Base-by-base conservation (phyloP, 345 rosid species). In the Euclidium syriacum region DNA sequence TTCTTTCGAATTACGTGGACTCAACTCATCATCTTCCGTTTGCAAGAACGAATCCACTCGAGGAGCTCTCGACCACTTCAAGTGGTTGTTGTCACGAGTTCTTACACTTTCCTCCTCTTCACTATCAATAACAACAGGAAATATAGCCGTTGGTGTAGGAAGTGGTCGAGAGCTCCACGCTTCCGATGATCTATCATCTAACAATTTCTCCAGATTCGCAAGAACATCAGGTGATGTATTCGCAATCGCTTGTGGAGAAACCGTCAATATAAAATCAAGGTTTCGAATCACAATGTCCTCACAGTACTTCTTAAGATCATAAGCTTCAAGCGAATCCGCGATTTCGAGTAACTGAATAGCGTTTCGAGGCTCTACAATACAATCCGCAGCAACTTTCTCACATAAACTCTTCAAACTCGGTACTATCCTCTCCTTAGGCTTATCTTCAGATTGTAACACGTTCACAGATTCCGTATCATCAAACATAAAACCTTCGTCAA, bases 271-370 rank as follows among this genome's bases (percentile, higher is more conserved):
- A 55, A 84, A 94, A 73, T 94, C 97, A 72, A 94, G 86, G 80
- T 94, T 94, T 54, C 83, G 85, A 51, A 94, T 73, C 46, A 77
- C 86, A 68, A 90, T 81, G 48, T 85, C 96, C 97, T 94, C 91
- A 38, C 99, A 90, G 61, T 94, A 84, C 77, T 87, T 90, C 75
- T 75, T 85, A 53, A 90, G 76, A 51, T 86, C 83, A 64, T 81
- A 83, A 1, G 99, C 99, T 63, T 68, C 96, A 67, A 94, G 96
- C 48, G 99, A 76, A 83, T 89, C 97, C 3, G 97, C 96, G 79
- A 94, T 83, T 66, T 94, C 99, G 63, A 94, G 95, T 71, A 94
- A 73, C 48, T 90, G 97, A 58, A 90, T 63, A 18, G 85, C 86
- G 73, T 87, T 94, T 22, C 95, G 78, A 27, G 99, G 97, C 80